phyloP scores from a whole-genome alignment of 108 stramenopile species.

The Aureococcus anophagefferens region DNA sequence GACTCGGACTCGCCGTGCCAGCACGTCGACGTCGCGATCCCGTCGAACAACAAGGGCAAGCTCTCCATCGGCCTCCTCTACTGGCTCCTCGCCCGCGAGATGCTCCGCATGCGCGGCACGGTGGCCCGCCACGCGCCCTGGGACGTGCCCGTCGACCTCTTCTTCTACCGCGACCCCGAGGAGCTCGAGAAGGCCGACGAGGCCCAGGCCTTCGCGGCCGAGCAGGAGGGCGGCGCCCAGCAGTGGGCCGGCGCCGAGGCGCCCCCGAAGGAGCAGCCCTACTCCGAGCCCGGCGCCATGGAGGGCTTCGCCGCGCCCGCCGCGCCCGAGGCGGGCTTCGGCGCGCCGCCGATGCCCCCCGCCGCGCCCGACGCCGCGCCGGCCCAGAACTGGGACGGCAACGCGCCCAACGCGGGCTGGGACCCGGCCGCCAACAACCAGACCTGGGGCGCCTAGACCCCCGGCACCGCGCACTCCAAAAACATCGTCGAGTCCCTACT shows the following conservation, averaged over 20 bases:
- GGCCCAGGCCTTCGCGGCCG: constrained; percentile 73
- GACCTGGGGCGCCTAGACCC: too few species aligned
- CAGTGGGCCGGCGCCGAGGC: constrained; percentile 30
- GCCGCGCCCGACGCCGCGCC: too few species aligned
- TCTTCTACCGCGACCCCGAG: constrained; percentile 99
- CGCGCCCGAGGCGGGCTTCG: too few species aligned
- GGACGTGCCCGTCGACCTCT: constrained; percentile 98
- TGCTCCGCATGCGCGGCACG: constrained; percentile 90
- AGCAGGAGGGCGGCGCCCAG: constrained; percentile 49
- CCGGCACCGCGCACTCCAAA: too few species aligned
- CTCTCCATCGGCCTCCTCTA: constrained; percentile 96
- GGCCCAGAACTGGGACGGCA: too few species aligned
- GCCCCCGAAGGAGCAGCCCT: constrained; percentile 28
- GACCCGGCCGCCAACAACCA: too few species aligned
- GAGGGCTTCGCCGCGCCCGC: too few species aligned
- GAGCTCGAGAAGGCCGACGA: constrained; percentile 98
- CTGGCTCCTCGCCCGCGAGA: constrained; percentile 98
- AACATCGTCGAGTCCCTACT: too few species aligned
- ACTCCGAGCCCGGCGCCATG: constrained; percentile 33
- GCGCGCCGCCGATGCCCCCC: too few species aligned
- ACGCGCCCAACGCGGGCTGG: too few species aligned
- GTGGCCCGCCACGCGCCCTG: constrained; percentile 76
- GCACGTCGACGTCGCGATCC: constrained; percentile 98
- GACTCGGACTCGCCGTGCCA: constrained; percentile 98
- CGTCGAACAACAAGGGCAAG: constrained; percentile 99